Percentiles rank a stretch among this genome's conserved stretches.
These are phyloP conservation scores for Plasmodium cynomolgi DNA, from an alignment of 169 alveolate genomes.

Conservation along the genomic window DNA sequence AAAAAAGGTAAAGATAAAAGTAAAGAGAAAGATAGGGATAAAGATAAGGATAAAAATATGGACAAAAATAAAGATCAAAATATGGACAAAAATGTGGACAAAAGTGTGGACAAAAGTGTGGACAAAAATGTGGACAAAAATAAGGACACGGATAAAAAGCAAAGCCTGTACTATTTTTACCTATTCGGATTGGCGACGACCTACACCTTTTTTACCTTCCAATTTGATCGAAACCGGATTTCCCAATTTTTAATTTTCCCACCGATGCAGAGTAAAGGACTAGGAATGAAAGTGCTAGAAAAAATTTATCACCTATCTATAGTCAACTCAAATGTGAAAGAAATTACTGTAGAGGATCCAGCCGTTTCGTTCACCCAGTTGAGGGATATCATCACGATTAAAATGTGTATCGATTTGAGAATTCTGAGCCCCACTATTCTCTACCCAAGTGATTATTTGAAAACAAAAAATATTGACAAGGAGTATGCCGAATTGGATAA, in stretches of 20 bases:
- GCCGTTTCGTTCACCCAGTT: constrained; percentile 82
- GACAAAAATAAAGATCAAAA: too few relatives aligned
- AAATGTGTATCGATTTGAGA: constrained; percentile 74
- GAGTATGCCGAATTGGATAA: constrained; percentile 42
- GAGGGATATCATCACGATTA: constrained; percentile 81
- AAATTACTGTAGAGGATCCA: constrained; percentile 88
- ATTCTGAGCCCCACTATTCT: constrained; percentile 26
- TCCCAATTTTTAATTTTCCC: constrained; percentile 86
- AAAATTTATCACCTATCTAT: constrained; percentile 81
- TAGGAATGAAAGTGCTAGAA: constrained; percentile 81
- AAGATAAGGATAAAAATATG: too few relatives aligned
- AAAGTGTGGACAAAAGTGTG: too few relatives aligned
- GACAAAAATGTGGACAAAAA: background rate
- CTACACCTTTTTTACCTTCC: constrained; percentile 82
- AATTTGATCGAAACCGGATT: constrained; percentile 80
- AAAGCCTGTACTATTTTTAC: constrained; percentile 23
- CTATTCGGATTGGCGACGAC: constrained; percentile 86
- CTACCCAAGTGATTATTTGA: constrained; percentile 66
- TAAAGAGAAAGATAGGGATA: background rate
- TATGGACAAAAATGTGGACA: too few relatives aligned
- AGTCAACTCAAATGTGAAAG: constrained; percentile 79
- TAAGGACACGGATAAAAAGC: background rate
- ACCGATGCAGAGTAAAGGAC: constrained; percentile 83
- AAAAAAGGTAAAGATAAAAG: background rate
- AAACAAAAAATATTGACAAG: constrained; percentile 40